Conservation (phyloP, 352 stramenopile species). For the Thraustotheca clavata region DNA sequence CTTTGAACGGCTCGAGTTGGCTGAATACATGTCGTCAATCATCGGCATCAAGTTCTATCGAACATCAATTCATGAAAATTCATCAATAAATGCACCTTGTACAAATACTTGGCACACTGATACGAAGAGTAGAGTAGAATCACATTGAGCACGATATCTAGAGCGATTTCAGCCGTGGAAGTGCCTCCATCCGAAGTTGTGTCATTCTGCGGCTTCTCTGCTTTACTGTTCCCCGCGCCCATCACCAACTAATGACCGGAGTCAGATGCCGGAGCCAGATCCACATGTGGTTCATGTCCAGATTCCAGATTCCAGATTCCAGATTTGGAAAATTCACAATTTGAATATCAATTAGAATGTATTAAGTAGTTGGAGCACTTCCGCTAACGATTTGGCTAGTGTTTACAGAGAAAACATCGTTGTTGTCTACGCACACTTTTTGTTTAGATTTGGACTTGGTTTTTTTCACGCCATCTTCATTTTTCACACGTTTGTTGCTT, state of each 20-base stretch:
- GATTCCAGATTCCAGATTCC: neutral
- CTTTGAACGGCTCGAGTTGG: constrained; percentile 51
- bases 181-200: neutral
- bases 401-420: too few species aligned
- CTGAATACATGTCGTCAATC: constrained; percentile 69
- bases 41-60: constrained; percentile 64
- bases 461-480: neutral
- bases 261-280: neutral
- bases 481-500: neutral
- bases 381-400: too few species aligned
- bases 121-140: constrained; percentile 80
- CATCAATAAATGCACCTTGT: constrained; percentile 37
- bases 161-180: constrained; percentile 35
- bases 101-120: constrained; percentile 73
- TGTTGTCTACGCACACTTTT: neutral
- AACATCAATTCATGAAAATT: neutral
- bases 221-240: constrained; percentile 18
- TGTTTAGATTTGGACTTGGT: neutral
- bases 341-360: neutral
- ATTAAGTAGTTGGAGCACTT: too few species aligned
- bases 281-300: neutral
- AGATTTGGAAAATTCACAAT: neutral
- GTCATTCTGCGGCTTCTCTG: neutral
- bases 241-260: constrained; percentile 6
- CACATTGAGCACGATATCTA: constrained; percentile 66